Conservation (phyloP, 495 filamentous ascomycete species). For the Neurospora sp. region DNA sequence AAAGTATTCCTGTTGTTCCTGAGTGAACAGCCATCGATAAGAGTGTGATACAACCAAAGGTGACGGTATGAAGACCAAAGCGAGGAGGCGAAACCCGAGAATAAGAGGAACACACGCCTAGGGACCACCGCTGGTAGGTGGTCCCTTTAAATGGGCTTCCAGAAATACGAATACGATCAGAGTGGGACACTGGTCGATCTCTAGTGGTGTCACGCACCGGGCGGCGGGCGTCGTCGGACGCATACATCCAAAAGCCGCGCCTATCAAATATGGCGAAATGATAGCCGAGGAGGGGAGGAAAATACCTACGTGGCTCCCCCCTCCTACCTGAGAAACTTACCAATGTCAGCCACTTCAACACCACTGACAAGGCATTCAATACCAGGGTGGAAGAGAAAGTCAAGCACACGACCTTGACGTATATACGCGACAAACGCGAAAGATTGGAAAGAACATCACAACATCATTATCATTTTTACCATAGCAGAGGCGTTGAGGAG, state of each 20-base stretch:
- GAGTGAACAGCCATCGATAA: constrained; percentile 6
- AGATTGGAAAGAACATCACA: background rate
- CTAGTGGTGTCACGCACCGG: background rate
- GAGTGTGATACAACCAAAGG: background rate
- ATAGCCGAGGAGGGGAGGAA: background rate
- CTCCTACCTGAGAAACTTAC: background rate
- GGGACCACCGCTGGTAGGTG: background rate
- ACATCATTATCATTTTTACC: background rate
- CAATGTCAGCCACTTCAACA: background rate
- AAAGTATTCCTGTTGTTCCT: constrained; percentile 22
- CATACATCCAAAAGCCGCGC: background rate
- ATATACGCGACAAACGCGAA: background rate
- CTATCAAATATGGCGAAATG: background rate
- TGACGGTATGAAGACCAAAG: background rate
- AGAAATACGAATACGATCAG: background rate
- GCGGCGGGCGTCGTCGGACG: background rate
- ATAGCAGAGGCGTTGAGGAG: background rate
- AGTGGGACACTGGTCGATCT: background rate
- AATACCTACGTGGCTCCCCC: background rate
- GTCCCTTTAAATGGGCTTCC: background rate
- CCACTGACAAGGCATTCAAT: background rate
- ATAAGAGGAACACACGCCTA: background rate
- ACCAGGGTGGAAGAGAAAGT: background rate
- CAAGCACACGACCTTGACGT: background rate
- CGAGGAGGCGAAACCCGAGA: background rate